Percentiles rank a stretch among this genome's conserved stretches.
These are phyloP conservation scores for Cercospora nicotianae DNA, from an alignment of 2,329 filamentous ascomycete species.

Conservation along the genomic window DNA sequence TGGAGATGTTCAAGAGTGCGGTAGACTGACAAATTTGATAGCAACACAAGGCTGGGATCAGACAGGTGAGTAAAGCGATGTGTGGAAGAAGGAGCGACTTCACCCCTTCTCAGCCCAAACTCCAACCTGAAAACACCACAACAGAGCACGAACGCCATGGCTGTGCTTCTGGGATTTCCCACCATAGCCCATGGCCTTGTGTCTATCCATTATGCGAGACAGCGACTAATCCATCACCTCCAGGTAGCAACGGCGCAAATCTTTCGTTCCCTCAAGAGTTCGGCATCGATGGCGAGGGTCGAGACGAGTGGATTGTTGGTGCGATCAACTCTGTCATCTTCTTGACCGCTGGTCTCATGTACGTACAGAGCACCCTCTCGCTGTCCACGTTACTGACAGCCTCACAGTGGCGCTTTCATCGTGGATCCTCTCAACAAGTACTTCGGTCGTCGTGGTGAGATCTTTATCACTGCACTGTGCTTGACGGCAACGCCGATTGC, in stretches of 20 bases:
- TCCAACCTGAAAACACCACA: background rate
- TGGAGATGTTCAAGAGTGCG: background rate
- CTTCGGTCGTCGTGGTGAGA: constrained; percentile 42
- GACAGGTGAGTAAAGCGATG: constrained; percentile 28
- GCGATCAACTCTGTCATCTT: constrained; percentile 55
- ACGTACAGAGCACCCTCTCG: constrained; percentile 9
- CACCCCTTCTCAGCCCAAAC: no score
- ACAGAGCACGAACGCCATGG: background rate
- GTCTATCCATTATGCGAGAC: background rate
- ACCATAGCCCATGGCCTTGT: background rate
- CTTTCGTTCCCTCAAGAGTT: constrained; percentile 31
- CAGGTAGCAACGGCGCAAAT: constrained; percentile 34
- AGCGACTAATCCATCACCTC: background rate
- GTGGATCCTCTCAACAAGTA: constrained; percentile 51
- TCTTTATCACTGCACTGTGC: constrained; percentile 49
- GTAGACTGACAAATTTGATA: background rate
- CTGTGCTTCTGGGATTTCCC: background rate
- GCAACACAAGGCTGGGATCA: constrained; percentile 40
- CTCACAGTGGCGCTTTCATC: constrained; percentile 50
- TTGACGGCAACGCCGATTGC: constrained; percentile 66
- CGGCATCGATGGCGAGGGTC: constrained; percentile 31
- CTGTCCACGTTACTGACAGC: background rate
- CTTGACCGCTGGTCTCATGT: constrained; percentile 45
- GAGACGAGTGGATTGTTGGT: constrained; percentile 39
- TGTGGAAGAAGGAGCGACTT: background rate